phyloP scores from a whole-genome alignment of 257 asterid species.

The Capsicum baccatum region DNA sequence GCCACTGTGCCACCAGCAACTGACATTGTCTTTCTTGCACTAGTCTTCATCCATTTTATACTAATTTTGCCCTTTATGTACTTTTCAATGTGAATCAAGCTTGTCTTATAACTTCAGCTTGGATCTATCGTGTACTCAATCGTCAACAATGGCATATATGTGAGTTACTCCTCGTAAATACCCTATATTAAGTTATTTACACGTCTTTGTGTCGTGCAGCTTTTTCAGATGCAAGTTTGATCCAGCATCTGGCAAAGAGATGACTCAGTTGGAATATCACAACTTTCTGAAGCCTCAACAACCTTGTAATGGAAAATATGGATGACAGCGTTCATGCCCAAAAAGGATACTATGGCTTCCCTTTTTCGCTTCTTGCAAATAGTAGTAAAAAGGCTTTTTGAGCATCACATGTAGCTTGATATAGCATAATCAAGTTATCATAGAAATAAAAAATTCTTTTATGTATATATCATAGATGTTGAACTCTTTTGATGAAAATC shows the following conservation, averaged over 20 bases:
- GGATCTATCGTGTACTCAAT: background rate
- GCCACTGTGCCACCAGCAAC: background rate
- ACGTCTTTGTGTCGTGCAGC: conserved; percentile 38
- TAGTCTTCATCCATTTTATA: background rate
- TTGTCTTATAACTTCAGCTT: background rate
- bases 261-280: conserved; percentile 77
- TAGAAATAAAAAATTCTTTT: background rate
- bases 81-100: background rate
- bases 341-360: background rate
- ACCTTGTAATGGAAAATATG: conserved; percentile 2
- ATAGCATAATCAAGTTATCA: conserved; percentile 10
- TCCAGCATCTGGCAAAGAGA: conserved; percentile 70
- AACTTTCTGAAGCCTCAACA: conserved; percentile 76
- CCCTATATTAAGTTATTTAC: background rate
- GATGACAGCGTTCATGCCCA: background rate
- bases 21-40: background rate
- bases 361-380: background rate
- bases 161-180: conserved; percentile 15
- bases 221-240: conserved; percentile 80
- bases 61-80: background rate
- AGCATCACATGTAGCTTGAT: background rate
- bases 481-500: no score
- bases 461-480: no score
- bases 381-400: background rate
- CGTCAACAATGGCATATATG: background rate